These are phyloP conservation scores for Helianthus tuberosus DNA, from an alignment of 129 eudicot species.

Conservation along the genomic window DNA sequence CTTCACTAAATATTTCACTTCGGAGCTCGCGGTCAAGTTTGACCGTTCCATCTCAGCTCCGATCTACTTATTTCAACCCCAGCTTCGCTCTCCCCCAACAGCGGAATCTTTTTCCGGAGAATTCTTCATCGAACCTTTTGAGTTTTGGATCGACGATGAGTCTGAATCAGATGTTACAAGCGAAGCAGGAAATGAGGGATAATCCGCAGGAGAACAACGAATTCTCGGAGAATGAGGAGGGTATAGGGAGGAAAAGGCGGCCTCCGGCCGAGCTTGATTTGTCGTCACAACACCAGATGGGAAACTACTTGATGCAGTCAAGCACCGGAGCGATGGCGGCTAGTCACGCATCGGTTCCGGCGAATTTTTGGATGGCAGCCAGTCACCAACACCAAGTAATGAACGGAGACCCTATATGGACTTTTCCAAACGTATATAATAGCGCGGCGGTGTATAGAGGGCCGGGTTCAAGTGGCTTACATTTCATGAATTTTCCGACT, in stretches of 20 bases:
- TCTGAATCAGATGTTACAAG: conserved; percentile 51
- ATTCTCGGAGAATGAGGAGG: conserved; percentile 57
- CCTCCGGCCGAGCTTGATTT: conserved; percentile 45
- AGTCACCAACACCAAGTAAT: conserved; percentile 55
- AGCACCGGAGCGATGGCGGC: conserved; percentile 57
- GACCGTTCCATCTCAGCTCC: conserved; percentile 84
- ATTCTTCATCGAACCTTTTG: conserved; percentile 41
- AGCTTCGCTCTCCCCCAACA: conserved; percentile 62
- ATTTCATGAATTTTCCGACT: conserved; percentile 90
- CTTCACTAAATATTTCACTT: conserved; percentile 81
- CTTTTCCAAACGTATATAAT: conserved; percentile 67
- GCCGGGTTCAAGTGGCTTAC: conserved; percentile 72
- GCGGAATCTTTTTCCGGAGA: conserved; percentile 51
- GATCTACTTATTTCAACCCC: conserved; percentile 71
- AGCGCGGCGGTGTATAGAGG: conserved; percentile 74
- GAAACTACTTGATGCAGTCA: conserved; percentile 68
- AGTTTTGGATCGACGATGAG: conserved; percentile 56
- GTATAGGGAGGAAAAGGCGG: conserved; percentile 49
- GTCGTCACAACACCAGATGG: conserved; percentile 47
- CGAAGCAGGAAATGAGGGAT: conserved; percentile 62
- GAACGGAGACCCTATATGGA: conserved; percentile 90
- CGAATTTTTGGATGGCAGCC: conserved; percentile 97
- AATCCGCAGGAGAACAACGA: conserved; percentile 37
- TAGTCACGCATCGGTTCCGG: conserved; percentile 66
- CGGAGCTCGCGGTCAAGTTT: conserved; percentile 94